Evolutionary conservation across 2,329 filamentous ascomycete genomes (phyloP).

Genomic region (Diaporthe ampelina): DNA sequence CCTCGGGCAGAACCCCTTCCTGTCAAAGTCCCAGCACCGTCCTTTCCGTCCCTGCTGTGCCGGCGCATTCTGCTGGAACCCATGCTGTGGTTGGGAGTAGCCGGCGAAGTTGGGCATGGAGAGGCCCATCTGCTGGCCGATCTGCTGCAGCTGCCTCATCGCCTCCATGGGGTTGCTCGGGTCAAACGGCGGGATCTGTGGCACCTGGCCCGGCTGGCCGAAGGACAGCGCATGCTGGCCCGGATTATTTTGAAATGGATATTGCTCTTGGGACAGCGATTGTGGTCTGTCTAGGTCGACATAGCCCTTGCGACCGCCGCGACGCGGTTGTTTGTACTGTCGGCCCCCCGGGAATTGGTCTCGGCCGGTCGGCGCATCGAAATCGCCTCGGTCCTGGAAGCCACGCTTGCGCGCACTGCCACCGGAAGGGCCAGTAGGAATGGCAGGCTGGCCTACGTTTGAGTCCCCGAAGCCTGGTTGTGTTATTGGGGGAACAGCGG

Average conservation of each 20-base stretch:
- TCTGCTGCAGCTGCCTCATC: slow-evolving; percentile 73
- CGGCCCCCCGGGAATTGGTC: slow-evolving; percentile 57
- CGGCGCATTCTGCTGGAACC: slow-evolving; percentile 42
- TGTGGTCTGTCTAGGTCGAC: slow-evolving; percentile 41
- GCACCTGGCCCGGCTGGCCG: slow-evolving; percentile 42
- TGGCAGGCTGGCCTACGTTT: slow-evolving; percentile 8
- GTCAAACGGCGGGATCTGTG: slow-evolving; percentile 65
- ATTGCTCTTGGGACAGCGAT: slow-evolving; percentile 46
- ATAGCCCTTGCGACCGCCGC: slow-evolving; percentile 56
- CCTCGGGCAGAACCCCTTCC: slow-evolving; percentile 78
- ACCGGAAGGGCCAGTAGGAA: slow-evolving; percentile 49
- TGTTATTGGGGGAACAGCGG: slow-evolving; percentile 29
- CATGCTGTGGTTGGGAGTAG: slow-evolving; percentile 44
- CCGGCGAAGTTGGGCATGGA: slow-evolving; percentile 59
- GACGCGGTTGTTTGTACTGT: slow-evolving; percentile 71
- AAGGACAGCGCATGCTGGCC: slow-evolving; percentile 43
- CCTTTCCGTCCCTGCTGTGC: slow-evolving; percentile 55
- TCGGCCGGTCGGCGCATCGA: slow-evolving; percentile 45
- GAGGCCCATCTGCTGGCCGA: slow-evolving; percentile 69
- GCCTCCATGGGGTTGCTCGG: slow-evolving; percentile 73
- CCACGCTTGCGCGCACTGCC: slow-evolving; percentile 62
- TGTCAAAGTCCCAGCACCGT: slow-evolving; percentile 79
- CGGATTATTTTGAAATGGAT: slow-evolving; percentile 36
- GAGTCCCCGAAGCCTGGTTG: slow-evolving; percentile 5
- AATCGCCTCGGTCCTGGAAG: slow-evolving; percentile 66